These are phyloP conservation scores for Gaeumannomyces sp. DNA, from an alignment of 2,329 filamentous ascomycete genomes.

Conservation along the genomic window DNA sequence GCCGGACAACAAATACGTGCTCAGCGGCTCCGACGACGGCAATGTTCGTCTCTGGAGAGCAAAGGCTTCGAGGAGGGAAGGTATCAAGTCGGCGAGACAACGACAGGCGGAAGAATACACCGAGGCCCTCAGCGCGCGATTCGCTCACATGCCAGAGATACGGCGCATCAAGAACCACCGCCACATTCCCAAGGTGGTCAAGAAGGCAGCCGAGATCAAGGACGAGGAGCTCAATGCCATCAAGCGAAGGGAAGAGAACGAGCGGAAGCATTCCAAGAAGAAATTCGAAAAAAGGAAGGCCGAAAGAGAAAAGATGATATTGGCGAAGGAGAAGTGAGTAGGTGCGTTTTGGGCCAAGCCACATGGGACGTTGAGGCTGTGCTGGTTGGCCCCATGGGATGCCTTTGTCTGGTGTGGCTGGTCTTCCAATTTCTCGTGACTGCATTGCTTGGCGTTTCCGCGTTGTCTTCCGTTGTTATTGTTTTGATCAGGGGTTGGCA, in stretches of 20 bases:
- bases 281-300: slow-evolving; percentile 54
- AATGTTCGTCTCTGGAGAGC: slow-evolving; percentile 83
- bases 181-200: slow-evolving; percentile 85
- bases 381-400: background rate
- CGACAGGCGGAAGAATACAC: slow-evolving; percentile 83
- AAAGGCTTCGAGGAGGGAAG: slow-evolving; percentile 74
- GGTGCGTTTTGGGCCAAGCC: background rate
- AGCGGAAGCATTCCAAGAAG: slow-evolving; percentile 84
- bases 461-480: background rate
- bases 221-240: slow-evolving; percentile 77
- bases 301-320: slow-evolving; percentile 81
- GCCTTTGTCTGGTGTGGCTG: background rate
- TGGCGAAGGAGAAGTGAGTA: slow-evolving; percentile 55
- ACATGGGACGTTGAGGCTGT: background rate
- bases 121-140: slow-evolving; percentile 73
- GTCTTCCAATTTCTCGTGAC: background rate
- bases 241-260: slow-evolving; percentile 90
- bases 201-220: slow-evolving; percentile 97
- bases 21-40: slow-evolving; percentile 90
- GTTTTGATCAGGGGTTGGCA: no score
- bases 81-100: slow-evolving; percentile 79
- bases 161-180: slow-evolving; percentile 83
- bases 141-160: slow-evolving; percentile 94
- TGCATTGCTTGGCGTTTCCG: slow-evolving; percentile 8
- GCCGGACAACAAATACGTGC: slow-evolving; percentile 80